Conservation (phyloP, 352 stramenopile genomes). For the Globisporangium irregulare region DNA sequence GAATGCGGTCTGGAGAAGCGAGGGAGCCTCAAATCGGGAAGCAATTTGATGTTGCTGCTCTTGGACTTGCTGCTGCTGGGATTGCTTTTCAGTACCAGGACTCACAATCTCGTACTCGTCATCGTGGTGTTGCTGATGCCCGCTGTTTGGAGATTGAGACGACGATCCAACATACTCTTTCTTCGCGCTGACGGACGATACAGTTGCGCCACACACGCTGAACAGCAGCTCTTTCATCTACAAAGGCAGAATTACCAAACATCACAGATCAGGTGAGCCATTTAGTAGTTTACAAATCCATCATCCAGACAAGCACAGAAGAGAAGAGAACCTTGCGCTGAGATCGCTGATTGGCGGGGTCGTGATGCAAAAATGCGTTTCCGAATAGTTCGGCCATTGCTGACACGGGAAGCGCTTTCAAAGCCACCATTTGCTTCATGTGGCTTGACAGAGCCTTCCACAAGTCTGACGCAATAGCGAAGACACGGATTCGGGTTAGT, state of each 20-base stretch:
- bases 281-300: background rate
- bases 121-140: slow-evolving; percentile 11
- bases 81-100: slow-evolving; percentile 17
- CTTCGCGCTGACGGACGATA: slow-evolving; percentile 19
- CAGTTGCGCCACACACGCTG: slow-evolving; percentile 33
- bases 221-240: slow-evolving; percentile 68
- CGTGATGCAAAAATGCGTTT: slow-evolving; percentile 50
- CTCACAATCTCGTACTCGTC: slow-evolving; percentile 7
- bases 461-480: slow-evolving; percentile 35
- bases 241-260: background rate
- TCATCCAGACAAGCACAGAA: background rate
- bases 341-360: slow-evolving; percentile 53
- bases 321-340: slow-evolving; percentile 51
- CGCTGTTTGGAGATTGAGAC: slow-evolving; percentile 14
- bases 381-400: slow-evolving; percentile 49
- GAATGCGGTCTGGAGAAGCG: slow-evolving; percentile 60
- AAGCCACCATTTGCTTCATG: slow-evolving; percentile 50
- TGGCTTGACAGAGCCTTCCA: slow-evolving; percentile 63
- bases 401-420: slow-evolving; percentile 35
- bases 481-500: background rate
- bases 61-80: slow-evolving; percentile 1
- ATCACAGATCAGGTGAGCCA: background rate
- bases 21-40: slow-evolving; percentile 31
- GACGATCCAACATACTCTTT: slow-evolving; percentile 21
- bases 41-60: background rate